Percentiles rank a stretch among this genome's conserved stretches.
Evolutionary conservation across 129 eudicot genomes (phyloP).

Genomic region (Calendula officinalis): DNA sequence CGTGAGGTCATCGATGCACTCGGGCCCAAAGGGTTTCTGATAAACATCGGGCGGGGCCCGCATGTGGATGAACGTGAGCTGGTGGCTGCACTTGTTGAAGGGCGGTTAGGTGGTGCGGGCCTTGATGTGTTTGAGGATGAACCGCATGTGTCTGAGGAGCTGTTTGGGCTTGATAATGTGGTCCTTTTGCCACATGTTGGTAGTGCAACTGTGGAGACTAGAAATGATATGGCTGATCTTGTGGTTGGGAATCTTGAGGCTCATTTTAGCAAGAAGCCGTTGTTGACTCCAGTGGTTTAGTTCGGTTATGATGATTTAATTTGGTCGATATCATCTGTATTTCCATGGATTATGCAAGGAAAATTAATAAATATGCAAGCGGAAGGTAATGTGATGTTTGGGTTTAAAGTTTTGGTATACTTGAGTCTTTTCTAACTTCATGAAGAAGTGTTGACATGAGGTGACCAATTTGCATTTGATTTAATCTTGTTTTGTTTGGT

Average conservation of each 20-base stretch:
- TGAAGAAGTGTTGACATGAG: no score
- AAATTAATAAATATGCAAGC: not conserved
- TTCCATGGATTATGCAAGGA: not conserved
- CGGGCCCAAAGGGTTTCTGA: conserved; percentile 62
- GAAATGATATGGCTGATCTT: conserved; percentile 74
- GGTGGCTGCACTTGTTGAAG: conserved; percentile 70
- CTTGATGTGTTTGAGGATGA: conserved; percentile 82
- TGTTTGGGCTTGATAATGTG: conserved; percentile 62
- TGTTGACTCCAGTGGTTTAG: conserved; percentile 60
- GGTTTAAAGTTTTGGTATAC: not conserved
- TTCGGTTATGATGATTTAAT: conserved; percentile 5
- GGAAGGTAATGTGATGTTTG: not conserved
- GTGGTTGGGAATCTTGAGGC: conserved; percentile 75
- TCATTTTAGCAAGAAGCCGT: conserved; percentile 53
- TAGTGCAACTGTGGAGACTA: conserved; percentile 57
- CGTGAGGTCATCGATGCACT: conserved; percentile 69
- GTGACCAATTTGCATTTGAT: no score
- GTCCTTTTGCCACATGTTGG: conserved; percentile 69
- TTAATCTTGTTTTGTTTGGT: no score
- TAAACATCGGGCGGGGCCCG: conserved; percentile 80
- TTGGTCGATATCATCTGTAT: not conserved
- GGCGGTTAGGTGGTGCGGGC: conserved; percentile 90
- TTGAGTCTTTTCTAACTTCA: no score
- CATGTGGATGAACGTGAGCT: conserved; percentile 75
- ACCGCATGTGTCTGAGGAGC: conserved; percentile 62